phyloP scores from a whole-genome alignment of 352 stramenopile species.

The Globisporangium paroecandrum region DNA sequence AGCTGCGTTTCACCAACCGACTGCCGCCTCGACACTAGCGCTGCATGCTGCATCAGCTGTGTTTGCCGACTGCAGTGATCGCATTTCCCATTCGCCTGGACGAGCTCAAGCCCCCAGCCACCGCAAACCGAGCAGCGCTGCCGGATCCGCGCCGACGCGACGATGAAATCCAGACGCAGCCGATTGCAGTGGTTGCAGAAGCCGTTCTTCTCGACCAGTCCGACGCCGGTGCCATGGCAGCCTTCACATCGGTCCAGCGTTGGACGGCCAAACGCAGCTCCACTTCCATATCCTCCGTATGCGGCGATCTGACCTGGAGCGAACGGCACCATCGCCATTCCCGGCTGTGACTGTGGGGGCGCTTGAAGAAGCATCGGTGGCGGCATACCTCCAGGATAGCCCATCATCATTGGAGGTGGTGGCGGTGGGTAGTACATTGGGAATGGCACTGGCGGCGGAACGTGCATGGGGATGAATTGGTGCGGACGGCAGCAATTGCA shows the following conservation, averaged over 20 bases:
- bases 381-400: slow-evolving; percentile 2
- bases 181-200: slow-evolving; percentile 69
- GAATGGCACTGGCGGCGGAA: slow-evolving; percentile 21
- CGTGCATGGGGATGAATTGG: slow-evolving; percentile 35
- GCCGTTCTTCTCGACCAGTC: slow-evolving; percentile 66
- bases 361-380: slow-evolving; percentile 17
- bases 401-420: slow-evolving; percentile 11
- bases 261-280: slow-evolving; percentile 14
- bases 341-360: slow-evolving; percentile 16
- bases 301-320: slow-evolving; percentile 18
- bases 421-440: slow-evolving; percentile 17
- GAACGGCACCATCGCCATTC: slow-evolving; percentile 38
- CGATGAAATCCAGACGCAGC: slow-evolving; percentile 64
- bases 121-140: slow-evolving; percentile 45
- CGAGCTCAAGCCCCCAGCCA: slow-evolving; percentile 56
- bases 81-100: slow-evolving; percentile 46
- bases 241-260: slow-evolving; percentile 47
- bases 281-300: slow-evolving; percentile 12
- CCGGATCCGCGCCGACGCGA: slow-evolving; percentile 58
- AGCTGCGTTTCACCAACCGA: slow-evolving; percentile 2
- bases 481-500: slow-evolving; percentile 28
- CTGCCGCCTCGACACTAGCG: not conserved
- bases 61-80: slow-evolving; percentile 41
- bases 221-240: slow-evolving; percentile 51
- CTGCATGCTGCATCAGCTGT: not conserved